Evolutionary conservation across 805 yeast species (phyloP).

Genomic region (Wickerhamomyces canadensis): DNA sequence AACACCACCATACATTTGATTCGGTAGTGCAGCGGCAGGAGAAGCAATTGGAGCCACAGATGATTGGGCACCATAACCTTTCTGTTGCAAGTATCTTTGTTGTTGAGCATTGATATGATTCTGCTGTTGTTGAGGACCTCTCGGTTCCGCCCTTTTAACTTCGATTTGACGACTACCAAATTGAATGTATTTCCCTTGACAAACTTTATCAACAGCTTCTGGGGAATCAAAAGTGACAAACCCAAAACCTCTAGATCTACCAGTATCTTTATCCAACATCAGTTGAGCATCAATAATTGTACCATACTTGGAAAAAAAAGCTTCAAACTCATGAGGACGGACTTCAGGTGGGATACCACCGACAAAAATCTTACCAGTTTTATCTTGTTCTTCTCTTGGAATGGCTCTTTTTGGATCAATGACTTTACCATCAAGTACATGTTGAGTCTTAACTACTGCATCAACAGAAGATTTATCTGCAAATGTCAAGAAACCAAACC

Average conservation of each 20-base stretch:
- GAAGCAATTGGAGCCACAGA: conserved; percentile 19
- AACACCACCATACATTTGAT: conserved; percentile 8
- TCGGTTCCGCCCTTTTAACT: conserved; percentile 79
- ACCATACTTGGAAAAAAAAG: conserved; percentile 83
- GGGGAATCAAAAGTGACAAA: conserved; percentile 94
- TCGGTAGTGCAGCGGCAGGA: conserved; percentile 10
- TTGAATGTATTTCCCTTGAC: conserved; percentile 72
- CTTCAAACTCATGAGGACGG: conserved; percentile 83
- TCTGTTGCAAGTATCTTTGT: conserved; percentile 20
- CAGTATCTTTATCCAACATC: conserved; percentile 96
- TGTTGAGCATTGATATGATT: conserved; percentile 28
- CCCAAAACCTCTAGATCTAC: conserved; percentile 95
- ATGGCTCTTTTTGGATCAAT: conserved; percentile 97
- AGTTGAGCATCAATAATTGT: conserved; percentile 91
- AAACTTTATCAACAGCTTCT: conserved; percentile 86
- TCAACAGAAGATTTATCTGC: conserved; percentile 77
- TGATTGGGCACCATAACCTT: no score
- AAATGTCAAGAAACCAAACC: conserved; percentile 92
- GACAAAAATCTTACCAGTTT: conserved; percentile 92
- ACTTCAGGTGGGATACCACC: conserved; percentile 96
- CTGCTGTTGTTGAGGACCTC: conserved; percentile 55
- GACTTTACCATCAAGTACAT: conserved; percentile 88
- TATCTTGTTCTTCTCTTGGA: conserved; percentile 95
- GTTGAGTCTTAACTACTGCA: conserved; percentile 79
- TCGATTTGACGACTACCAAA: conserved; percentile 85